These are phyloP conservation scores for Hypericum perforatum DNA, from an alignment of 345 rosid species.

Conservation along the genomic window DNA sequence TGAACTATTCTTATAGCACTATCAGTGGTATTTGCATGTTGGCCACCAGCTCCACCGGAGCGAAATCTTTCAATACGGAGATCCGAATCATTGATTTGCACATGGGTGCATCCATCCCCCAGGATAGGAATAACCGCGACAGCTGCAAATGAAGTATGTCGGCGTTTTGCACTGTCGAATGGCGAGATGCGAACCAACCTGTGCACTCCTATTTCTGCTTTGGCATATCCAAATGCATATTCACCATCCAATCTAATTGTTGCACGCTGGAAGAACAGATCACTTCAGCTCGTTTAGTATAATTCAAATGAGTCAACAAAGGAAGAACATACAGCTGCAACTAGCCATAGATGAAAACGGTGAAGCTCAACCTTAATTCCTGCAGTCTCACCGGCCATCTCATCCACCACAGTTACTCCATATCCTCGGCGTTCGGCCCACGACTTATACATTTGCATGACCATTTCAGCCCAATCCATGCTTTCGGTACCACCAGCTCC, in stretches of 20 bases:
- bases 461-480: constrained; percentile 97
- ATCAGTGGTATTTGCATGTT: constrained; percentile 82
- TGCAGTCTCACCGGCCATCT: constrained; percentile 84
- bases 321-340: not conserved
- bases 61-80: constrained; percentile 83
- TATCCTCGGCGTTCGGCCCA: constrained; percentile 75
- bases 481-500: constrained; percentile 99
- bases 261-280: constrained; percentile 56
- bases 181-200: constrained; percentile 94
- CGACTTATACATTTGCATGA: constrained; percentile 76
- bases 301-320: constrained; percentile 5
- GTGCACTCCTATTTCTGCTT: constrained; percentile 96
- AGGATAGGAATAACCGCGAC: constrained; percentile 89
- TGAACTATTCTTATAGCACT: constrained; percentile 94
- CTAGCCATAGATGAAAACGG: not conserved
- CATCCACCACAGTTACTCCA: constrained; percentile 60
- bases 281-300: not conserved
- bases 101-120: constrained; percentile 64
- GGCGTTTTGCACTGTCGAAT: constrained; percentile 74
- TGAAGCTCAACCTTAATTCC: constrained; percentile 76
- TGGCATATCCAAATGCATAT: constrained; percentile 91
- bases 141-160: constrained; percentile 98
- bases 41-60: constrained; percentile 91
- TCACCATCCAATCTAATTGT: constrained; percentile 91
- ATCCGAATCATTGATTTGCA: constrained; percentile 85